Conservation (phyloP, 164 flowering plant species). For the Saururus chinensis region DNA sequence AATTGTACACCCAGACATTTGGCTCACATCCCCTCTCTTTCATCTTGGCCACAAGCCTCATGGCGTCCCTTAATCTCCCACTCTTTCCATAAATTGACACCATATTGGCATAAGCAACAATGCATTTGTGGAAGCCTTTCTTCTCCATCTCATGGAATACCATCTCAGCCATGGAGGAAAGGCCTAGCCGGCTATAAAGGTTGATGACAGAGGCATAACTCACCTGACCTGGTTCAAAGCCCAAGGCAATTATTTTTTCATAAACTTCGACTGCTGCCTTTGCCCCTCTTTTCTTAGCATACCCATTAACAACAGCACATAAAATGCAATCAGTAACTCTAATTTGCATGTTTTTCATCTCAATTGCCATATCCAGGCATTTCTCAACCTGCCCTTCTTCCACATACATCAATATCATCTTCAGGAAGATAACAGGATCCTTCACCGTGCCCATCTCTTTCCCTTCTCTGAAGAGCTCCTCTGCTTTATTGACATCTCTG, state of each 20-base stretch:
- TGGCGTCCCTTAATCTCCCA: constrained; percentile 57
- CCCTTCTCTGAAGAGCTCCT: constrained; percentile 52
- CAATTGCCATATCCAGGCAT: constrained; percentile 31
- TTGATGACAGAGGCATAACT: constrained; percentile 55
- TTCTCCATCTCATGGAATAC: constrained; percentile 47
- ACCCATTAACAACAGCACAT: constrained; percentile 61
- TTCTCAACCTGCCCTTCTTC: constrained; percentile 54
- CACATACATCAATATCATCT: constrained; percentile 57
- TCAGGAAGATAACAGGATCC: constrained; percentile 51
- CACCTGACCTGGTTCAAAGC: constrained; percentile 74
- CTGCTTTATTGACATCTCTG: constrained; percentile 38
- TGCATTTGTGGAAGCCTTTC: constrained; percentile 59
- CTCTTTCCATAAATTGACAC: constrained; percentile 60
- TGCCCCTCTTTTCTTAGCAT: constrained; percentile 38
- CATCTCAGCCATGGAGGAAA: constrained; percentile 39
- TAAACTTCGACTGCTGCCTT: constrained; percentile 31
- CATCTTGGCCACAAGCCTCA: constrained; percentile 71
- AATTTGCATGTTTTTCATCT: constrained; percentile 30
- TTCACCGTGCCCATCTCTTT: constrained; percentile 35
- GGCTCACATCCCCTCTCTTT: constrained; percentile 63
- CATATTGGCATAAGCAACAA: constrained; percentile 81
- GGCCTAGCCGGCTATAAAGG: constrained; percentile 35
- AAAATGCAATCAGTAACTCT: constrained; percentile 59
- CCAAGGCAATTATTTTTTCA: constrained; percentile 28
- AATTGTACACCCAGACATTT: constrained; percentile 77